Base-by-base conservation (phyloP, 2,329 filamentous ascomycete species). In the Ophiostoma fasciatum region DNA sequence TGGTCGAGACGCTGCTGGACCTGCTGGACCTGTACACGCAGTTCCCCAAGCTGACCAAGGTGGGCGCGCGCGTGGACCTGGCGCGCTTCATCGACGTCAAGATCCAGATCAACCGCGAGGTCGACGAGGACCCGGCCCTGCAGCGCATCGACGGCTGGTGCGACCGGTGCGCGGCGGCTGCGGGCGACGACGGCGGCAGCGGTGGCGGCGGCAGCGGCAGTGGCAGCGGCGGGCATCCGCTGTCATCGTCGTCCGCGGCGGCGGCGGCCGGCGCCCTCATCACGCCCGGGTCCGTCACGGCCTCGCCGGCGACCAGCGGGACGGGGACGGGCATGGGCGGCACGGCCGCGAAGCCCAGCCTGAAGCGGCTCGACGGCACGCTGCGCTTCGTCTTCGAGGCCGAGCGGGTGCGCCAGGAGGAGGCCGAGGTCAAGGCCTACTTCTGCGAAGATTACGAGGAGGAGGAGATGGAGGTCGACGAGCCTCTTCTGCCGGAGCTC, bases 21-120 rank as follows among this genome's bases (percentile, higher is more conserved):
- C 66, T 94, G 0, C 68, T 96, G 19, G 88, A 98, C 50, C 69
- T 96, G 3, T 96, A 94, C 56, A 90, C 84, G 0, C 82, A 93
- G 50, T 79, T 92, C 51, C 73, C 74, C 37, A 71, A 73, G 45
- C 65, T 68, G 35, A 94, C 85, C 23, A 74, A 78, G 34, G 64
- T 94, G 15, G 87, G 85, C 7, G 64, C 70, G 13, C 62, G 71
- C 32, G 80, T 83, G 55, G 71, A 78, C 31, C 65, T 88, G 29
- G 78, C 88, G 46, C 70, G 69, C 36, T 88, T 94, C 53, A 82
- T 96, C 51, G 74, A 79, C 44, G 75, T 92, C 47, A 83, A 90
- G 52, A 94, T 96, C 44, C 68, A 73, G 18, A 66, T 94, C 43
- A 94, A 96, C 56, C 73, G 82, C 48, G 79, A 92, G 57, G 69